Percentiles rank a stretch among this genome's conserved stretches.
Conservation (phyloP, 2,329 filamentous ascomycete species). For the Exophiala oligosperma region DNA sequence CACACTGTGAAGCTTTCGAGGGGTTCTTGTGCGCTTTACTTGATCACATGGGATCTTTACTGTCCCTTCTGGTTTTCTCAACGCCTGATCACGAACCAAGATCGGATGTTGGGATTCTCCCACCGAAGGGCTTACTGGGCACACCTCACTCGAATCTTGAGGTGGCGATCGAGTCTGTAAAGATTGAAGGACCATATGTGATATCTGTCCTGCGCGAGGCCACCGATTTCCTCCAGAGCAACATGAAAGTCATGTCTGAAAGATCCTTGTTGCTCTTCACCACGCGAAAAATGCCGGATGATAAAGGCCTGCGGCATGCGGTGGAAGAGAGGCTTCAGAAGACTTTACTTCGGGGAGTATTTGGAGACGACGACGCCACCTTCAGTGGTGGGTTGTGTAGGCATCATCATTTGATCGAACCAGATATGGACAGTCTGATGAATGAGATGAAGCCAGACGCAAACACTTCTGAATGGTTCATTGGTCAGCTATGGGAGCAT, state of each 20-base stretch:
- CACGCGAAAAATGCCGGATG: not conserved
- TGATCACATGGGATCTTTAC: constrained; percentile 26
- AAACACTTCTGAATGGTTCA: constrained; percentile 54
- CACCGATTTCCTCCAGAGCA: constrained; percentile 29
- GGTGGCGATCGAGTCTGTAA: constrained; percentile 30
- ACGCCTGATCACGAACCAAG: not conserved
- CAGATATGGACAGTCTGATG: constrained; percentile 13
- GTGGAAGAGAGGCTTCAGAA: constrained; percentile 37
- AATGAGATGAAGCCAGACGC: constrained; percentile 18
- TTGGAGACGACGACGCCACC: constrained; percentile 36
- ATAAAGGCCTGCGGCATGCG: not conserved
- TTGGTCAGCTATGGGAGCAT: constrained; percentile 56
- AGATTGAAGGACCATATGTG: constrained; percentile 39
- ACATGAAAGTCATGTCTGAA: constrained; percentile 8
- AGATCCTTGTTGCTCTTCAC: constrained; percentile 25
- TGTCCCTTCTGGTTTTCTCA: constrained; percentile 26
- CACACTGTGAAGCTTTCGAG: constrained; percentile 20
- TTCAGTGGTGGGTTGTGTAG: constrained; percentile 34
- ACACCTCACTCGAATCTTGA: constrained; percentile 25
- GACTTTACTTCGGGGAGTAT: constrained; percentile 44
- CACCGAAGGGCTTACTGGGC: constrained; percentile 35
- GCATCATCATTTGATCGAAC: constrained; percentile 23
- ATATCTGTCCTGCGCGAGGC: constrained; percentile 37
- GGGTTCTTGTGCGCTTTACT: constrained; percentile 24
- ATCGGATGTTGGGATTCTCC: constrained; percentile 20